Evolutionary conservation across 305 asterid genomes (phyloP).

Genomic region (Fraxinus paxiana): DNA sequence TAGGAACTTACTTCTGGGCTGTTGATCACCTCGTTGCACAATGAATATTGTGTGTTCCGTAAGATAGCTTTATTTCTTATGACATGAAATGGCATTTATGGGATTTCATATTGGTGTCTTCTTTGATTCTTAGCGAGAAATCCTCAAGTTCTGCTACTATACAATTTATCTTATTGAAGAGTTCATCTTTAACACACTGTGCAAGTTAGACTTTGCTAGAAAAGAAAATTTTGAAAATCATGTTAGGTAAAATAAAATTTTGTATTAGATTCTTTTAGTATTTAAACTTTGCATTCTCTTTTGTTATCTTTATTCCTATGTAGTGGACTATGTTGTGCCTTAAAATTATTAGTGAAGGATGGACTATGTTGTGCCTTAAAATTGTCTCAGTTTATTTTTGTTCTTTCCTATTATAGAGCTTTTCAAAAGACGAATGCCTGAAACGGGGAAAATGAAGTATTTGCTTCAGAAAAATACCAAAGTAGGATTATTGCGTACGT

Average conservation of each 20-base stretch:
- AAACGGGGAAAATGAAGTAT: neutral
- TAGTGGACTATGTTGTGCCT: neutral
- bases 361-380: neutral
- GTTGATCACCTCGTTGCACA: constrained; percentile 37
- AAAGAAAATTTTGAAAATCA: neutral
- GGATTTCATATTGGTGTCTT: neutral
- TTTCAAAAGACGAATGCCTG: neutral
- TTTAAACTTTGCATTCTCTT: neutral
- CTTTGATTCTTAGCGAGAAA: neutral
- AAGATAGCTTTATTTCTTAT: neutral
- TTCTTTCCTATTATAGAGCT: neutral
- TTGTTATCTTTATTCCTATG: neutral
- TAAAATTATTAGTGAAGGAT: neutral
- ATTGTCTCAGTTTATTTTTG: neutral
- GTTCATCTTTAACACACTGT: neutral
- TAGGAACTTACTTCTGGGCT: constrained; percentile 71
- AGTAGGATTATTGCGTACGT: neutral
- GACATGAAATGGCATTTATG: neutral
- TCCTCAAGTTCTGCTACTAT: neutral
- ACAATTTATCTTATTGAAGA: neutral
- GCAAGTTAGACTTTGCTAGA: neutral
- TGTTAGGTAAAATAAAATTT: neutral
- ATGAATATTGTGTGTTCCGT: neutral
- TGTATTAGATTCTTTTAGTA: neutral
- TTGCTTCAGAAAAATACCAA: neutral